Evolutionary conservation across 257 asterid species (phyloP).

Genomic region (Solanum virginianum): DNA sequence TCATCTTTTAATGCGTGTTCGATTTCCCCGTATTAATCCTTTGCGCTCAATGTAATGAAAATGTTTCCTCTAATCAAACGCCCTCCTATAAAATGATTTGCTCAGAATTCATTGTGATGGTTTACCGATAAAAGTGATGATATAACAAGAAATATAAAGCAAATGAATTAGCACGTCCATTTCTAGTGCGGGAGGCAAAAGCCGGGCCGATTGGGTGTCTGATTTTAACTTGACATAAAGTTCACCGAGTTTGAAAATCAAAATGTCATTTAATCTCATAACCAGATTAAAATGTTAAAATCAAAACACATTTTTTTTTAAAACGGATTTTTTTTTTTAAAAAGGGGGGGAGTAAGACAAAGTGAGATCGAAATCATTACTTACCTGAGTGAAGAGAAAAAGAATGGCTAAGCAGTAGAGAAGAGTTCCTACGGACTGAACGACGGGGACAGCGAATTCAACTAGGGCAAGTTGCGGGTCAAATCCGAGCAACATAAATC

Average conservation of each 20-base stretch:
- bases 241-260: background rate
- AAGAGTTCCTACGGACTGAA: conserved; percentile 30
- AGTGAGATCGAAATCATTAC: background rate
- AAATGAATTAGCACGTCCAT: background rate
- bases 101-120: background rate
- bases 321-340: too few relatives aligned
- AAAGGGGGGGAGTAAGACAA: background rate
- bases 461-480: conserved; percentile 65
- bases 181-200: too few relatives aligned
- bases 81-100: background rate
- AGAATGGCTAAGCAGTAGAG: conserved; percentile 39
- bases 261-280: background rate
- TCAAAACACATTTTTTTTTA: too few relatives aligned
- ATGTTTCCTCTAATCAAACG: background rate
- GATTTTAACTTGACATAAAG: background rate
- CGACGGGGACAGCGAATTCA: conserved; percentile 64
- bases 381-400: conserved; percentile 64
- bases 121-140: too few relatives aligned
- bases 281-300: background rate
- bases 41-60: too few relatives aligned
- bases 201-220: too few relatives aligned
- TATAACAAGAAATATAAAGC: background rate
- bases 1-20: too few relatives aligned
- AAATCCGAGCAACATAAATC: conserved; percentile 33
- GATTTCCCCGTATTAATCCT: too few relatives aligned